These are phyloP conservation scores for Rhodomyrtus tomentosa DNA, from an alignment of 345 rosid species.

Conservation along the genomic window DNA sequence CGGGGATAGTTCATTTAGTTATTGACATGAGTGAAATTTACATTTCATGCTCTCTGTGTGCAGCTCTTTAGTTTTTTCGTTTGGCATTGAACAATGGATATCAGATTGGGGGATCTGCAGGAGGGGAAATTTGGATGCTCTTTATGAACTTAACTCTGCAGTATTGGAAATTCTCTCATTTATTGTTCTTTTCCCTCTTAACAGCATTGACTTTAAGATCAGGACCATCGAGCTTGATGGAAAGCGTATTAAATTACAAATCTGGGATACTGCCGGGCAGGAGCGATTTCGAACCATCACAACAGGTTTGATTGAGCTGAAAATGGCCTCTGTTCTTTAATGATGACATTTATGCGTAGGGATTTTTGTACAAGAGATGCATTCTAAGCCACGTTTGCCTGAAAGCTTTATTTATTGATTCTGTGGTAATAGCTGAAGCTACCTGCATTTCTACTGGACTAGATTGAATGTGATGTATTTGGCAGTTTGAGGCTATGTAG, in stretches of 20 bases:
- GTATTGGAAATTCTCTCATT: not conserved
- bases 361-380: not conserved
- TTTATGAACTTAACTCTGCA: not conserved
- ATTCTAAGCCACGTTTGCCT: not conserved
- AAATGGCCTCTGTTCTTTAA: not conserved
- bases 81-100: not conserved
- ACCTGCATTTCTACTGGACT: not conserved
- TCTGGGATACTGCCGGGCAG: conserved; percentile 15
- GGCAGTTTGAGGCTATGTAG: not conserved
- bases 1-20: not conserved
- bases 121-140: not conserved
- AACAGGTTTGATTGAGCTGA: conserved; percentile 1
- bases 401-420: not conserved
- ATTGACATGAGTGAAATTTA: not conserved
- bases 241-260: conserved; percentile 8
- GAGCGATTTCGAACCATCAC: conserved; percentile 13
- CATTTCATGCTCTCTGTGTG: not conserved
- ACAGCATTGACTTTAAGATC: conserved; percentile 11
- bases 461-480: not conserved
- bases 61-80: not conserved
- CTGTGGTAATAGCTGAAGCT: not conserved
- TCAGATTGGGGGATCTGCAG: not conserved
- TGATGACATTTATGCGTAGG: not conserved
- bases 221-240: conserved; percentile 12
- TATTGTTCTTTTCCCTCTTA: not conserved